Evolutionary conservation across 306 rosid genomes (phyloP).

Genomic region (Medicago ruthenica): DNA sequence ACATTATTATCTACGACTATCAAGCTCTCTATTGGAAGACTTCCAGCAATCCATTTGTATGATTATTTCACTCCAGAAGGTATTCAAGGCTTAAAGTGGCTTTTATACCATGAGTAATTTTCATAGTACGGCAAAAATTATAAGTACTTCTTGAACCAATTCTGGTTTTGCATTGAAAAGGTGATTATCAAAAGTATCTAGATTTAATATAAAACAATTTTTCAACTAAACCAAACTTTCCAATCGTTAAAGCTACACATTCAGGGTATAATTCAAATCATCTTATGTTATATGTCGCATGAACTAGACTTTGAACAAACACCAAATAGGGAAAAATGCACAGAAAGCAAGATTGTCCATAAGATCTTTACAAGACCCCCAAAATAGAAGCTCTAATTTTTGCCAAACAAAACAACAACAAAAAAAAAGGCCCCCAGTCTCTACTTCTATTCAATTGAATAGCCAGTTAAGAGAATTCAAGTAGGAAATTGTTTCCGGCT

Average conservation of each 20-base stretch:
- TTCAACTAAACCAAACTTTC: constrained; percentile 20
- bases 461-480: constrained; percentile 20
- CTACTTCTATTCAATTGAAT: constrained; percentile 33
- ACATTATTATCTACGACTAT: constrained; percentile 26
- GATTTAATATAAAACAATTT: not conserved
- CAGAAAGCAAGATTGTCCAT: constrained; percentile 8
- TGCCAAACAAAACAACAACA: not conserved
- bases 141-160: not conserved
- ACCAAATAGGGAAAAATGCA: constrained; percentile 21
- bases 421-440: not conserved
- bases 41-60: constrained; percentile 19
- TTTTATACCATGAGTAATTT: constrained; percentile 13
- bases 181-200: not conserved
- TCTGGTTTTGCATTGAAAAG: constrained; percentile 16
- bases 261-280: constrained; percentile 31
- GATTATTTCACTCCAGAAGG: constrained; percentile 25
- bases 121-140: not conserved
- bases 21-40: constrained; percentile 18
- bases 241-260: not conserved
- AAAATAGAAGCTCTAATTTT: constrained; percentile 10
- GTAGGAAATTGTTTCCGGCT: not conserved
- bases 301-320: constrained; percentile 4
- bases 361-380: constrained; percentile 23
- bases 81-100: constrained; percentile 12
- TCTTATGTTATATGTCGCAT: not conserved